Base-by-base conservation (phyloP, 225 moss, liverwort and hornwort species). In the Marchantia polymorpha region DNA sequence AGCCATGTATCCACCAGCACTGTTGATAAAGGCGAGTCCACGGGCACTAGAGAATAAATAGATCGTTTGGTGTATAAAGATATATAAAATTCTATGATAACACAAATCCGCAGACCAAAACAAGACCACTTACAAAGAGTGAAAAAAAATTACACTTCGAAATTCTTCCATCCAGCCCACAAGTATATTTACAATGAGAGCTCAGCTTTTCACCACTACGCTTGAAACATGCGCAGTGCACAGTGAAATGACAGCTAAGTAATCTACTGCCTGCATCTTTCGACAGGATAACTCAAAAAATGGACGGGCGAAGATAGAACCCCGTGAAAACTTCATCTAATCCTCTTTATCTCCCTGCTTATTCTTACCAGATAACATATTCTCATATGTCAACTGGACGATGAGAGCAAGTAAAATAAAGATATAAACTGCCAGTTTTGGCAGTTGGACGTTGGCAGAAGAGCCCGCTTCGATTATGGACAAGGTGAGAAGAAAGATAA, bases 311-410 rank as follows among this genome's bases (percentile, higher is more conserved):
- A 64, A 63, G 56, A 19, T 52, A 39, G 39, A 39, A 39, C 39
- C 2, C 39, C 39, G 12, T 29, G 55, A 4, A 4, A 74, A 23
- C 55, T 25, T 13, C 25, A 49, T n/a, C 47, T 82, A 81, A 29
- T 79, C 75, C 48, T 81, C 73, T 30, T 84, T 58, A 53, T 79
- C 67, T 29, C 9, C 54, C 65, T 83, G 83, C 30, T 78, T 67
- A 6, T 22, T 71, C 9, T 83, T 84, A 16, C 80, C 82, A 31
- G 91, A 86, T 79, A 89, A 72, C 26, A 82, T 80, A 19, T 88
- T 95, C 89, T 99, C 99, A 56, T 91, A 95, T 0, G 83, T 86
- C 52, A 95, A 84, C 69, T 92, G 93, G 77, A 83, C 84, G 11
- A 91, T 83, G 19, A 99, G 87, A 12, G 89, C 91, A 72, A 93